Percentiles rank a stretch among this genome's conserved stretches.
These are phyloP conservation scores for Stachybotrys elegans DNA, from an alignment of 2,329 filamentous ascomycete genomes.

Conservation along the genomic window DNA sequence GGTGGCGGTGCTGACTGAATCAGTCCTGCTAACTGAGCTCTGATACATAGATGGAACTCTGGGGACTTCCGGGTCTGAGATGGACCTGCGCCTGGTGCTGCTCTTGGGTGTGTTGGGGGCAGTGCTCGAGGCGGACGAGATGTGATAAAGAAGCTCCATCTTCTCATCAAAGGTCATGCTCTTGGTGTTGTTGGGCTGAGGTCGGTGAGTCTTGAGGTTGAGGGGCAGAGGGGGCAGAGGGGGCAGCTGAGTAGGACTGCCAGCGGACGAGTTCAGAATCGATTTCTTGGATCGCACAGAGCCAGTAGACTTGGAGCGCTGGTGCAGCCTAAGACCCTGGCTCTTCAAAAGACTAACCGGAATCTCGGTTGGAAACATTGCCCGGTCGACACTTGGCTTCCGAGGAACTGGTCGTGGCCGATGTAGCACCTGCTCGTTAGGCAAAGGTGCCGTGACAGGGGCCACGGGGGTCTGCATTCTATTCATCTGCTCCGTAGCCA, in stretches of 20 bases:
- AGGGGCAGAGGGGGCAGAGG: constrained; percentile 45
- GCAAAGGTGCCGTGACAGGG: background rate
- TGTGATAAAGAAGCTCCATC: constrained; percentile 46
- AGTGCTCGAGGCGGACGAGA: constrained; percentile 18
- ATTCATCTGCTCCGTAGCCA: constrained; percentile 16
- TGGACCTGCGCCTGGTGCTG: background rate
- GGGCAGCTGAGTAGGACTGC: constrained; percentile 45
- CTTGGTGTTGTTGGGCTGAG: constrained; percentile 47
- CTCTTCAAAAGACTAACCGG: constrained; percentile 16
- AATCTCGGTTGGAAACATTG: constrained; percentile 41
- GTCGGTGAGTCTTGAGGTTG: constrained; percentile 30
- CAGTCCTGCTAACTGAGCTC: background rate
- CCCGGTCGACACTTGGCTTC: constrained; percentile 38
- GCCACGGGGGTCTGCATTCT: background rate
- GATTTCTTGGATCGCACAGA: constrained; percentile 41
- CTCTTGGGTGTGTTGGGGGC: background rate
- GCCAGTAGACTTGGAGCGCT: constrained; percentile 44
- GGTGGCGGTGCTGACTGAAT: background rate
- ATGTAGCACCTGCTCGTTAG: constrained; percentile 34
- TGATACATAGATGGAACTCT: background rate
- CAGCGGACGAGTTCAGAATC: constrained; percentile 36
- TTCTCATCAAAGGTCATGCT: constrained; percentile 57
- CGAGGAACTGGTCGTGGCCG: constrained; percentile 53
- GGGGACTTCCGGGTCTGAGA: background rate
- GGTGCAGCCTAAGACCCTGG: constrained; percentile 19